A percentile compares a stretch with the other conserved stretches of the same genome.
These are phyloP conservation scores for Przewalskia tangutica DNA, from an alignment of 257 asterid species.

Conservation along the genomic window DNA sequence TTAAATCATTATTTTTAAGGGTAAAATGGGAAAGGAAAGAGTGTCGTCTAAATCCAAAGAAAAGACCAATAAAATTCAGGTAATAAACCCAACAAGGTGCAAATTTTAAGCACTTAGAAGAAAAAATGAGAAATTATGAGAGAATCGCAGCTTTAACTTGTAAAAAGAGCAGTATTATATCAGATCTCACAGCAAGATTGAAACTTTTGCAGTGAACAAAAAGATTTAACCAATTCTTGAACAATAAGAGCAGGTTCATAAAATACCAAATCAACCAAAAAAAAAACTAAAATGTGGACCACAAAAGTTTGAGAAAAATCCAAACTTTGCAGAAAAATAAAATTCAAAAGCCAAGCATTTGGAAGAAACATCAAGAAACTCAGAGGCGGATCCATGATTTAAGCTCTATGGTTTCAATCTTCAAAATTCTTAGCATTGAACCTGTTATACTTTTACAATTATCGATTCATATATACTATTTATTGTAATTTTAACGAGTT, in stretches of 20 bases:
- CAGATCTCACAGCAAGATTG: slow-evolving; percentile 5
- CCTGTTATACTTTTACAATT: not conserved
- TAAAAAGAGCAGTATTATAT: not conserved
- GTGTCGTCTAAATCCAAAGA: not conserved
- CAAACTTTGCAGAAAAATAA: not conserved
- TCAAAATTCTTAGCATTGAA: not conserved
- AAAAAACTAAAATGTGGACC: not conserved
- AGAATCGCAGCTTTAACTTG: not conserved
- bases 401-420: not conserved
- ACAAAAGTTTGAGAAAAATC: not conserved
- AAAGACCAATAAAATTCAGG: not conserved
- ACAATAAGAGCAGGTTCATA: not conserved
- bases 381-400: not conserved
- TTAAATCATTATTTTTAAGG: too few relatives aligned
- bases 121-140: not conserved
- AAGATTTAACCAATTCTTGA: not conserved
- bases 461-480: not conserved
- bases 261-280: not conserved
- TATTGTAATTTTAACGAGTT: not conserved
- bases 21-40: too few relatives aligned
- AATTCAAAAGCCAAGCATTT: not conserved
- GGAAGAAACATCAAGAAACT: not conserved
- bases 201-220: not conserved
- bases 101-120: not conserved
- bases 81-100: not conserved